Percentiles rank a stretch among this genome's conserved stretches.
These are phyloP conservation scores for Dothistroma septosporum DNA, from an alignment of 2,329 filamentous ascomycete species.

Conservation along the genomic window DNA sequence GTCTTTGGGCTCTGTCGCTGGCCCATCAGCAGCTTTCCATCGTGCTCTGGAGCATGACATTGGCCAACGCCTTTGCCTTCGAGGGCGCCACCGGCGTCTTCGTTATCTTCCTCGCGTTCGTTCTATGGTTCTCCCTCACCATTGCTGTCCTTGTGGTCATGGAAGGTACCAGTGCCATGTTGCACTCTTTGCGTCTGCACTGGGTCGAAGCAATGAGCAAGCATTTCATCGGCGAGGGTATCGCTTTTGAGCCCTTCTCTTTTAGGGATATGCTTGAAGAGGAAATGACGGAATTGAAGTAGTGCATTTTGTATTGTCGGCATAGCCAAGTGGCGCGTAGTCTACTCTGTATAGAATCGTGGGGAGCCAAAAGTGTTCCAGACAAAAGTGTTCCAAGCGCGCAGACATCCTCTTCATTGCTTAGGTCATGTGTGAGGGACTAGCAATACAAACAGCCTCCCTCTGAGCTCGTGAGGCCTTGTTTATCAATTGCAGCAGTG, in stretches of 20 bases:
- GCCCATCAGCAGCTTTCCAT: slow-evolving; percentile 96
- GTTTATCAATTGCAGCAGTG: neutral
- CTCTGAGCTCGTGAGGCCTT: neutral
- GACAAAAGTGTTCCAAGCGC: too few species aligned
- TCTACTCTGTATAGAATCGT: neutral
- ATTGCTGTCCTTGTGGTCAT: slow-evolving; percentile 81
- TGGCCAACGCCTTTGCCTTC: slow-evolving; percentile 68
- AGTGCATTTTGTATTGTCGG: slow-evolving; percentile 6
- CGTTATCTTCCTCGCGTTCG: slow-evolving; percentile 77
- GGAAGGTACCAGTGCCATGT: slow-evolving; percentile 94
- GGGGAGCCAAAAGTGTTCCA: too few species aligned
- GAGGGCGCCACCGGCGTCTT: slow-evolving; percentile 63
- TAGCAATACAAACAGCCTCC: neutral
- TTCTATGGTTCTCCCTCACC: slow-evolving; percentile 83
- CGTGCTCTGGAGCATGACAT: slow-evolving; percentile 95
- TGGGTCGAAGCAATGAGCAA: slow-evolving; percentile 99
- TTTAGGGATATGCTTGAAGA: slow-evolving; percentile 83
- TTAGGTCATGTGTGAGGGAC: neutral
- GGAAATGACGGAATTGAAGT: slow-evolving; percentile 49
- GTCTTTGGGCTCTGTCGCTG: slow-evolving; percentile 94
- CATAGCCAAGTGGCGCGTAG: neutral
- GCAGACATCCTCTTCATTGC: neutral
- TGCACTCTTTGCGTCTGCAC: slow-evolving; percentile 84
- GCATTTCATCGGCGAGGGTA: slow-evolving; percentile 85
- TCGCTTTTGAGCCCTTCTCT: slow-evolving; percentile 80